Evolutionary conservation across 106 monocot species (phyloP).

Genomic region (Alisma plantagoaquatica): DNA sequence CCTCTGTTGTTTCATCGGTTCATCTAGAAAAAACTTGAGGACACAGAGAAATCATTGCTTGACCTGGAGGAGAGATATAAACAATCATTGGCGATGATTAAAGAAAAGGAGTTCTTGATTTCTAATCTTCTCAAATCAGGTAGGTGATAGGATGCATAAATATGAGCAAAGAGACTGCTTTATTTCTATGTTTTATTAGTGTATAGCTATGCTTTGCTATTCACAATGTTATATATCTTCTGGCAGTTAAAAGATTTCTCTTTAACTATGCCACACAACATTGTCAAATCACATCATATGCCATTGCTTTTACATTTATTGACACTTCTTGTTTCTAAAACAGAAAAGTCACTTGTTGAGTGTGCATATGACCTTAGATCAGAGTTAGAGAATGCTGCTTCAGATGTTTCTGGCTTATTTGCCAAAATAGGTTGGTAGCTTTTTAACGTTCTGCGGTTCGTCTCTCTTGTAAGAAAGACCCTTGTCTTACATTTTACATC

Average conservation of each 20-base stretch:
- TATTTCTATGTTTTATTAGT: not conserved
- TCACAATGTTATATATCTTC: not conserved
- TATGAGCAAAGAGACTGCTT: not conserved
- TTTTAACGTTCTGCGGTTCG: not conserved
- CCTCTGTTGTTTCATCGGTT: not conserved
- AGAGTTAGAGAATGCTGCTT: slow-evolving; percentile 76
- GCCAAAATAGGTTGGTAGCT: slow-evolving; percentile 74
- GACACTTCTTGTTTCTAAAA: not conserved
- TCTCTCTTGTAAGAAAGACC: not conserved
- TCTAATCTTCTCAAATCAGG: slow-evolving; percentile 84
- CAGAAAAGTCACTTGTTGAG: slow-evolving; percentile 83
- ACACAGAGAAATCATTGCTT: slow-evolving; percentile 48
- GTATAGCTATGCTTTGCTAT: not conserved
- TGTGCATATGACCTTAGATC: slow-evolving; percentile 73
- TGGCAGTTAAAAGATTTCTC: no score
- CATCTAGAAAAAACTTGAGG: slow-evolving; percentile 58
- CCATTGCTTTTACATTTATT: not conserved
- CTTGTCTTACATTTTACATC: not conserved
- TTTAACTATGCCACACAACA: not conserved
- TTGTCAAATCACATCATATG: not conserved
- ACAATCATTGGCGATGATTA: slow-evolving; percentile 65
- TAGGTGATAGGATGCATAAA: slow-evolving; percentile 9
- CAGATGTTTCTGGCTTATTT: slow-evolving; percentile 90
- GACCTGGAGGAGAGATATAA: slow-evolving; percentile 79
- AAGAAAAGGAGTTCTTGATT: slow-evolving; percentile 83